Base-by-base conservation (phyloP, 2,329 filamentous ascomycete species). In the Clarireedia sp. region DNA sequence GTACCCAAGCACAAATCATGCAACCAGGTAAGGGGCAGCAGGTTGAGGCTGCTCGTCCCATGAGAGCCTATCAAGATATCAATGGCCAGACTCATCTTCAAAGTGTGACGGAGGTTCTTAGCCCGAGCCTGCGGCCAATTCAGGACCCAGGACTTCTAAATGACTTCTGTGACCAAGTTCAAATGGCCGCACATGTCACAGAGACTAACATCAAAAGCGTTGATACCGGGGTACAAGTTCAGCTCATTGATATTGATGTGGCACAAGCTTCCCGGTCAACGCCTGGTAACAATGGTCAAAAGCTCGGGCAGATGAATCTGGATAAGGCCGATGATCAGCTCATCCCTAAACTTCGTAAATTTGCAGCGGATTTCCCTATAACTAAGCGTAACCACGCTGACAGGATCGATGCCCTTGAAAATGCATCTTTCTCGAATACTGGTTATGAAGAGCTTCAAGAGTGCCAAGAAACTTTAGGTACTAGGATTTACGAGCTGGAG, bases 391-490 rank as follows among this genome's bases (percentile, higher is more conserved):
- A 67, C 17, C 80, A 90, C 57, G 81, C 82, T 38, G 75, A 79
- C 51, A 82, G 88, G 1, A 69, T 92, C 12, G 84, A 88, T 48
- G 73, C 75, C 54, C 74, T 91, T 5, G 88, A 92, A 69, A 87
- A 78, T 50, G 74, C 79, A 1, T 90, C 86, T 0, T 88, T 90
- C 64, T 81, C 82, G 23, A 76, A 80, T 44, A 75, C 78, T 17
- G 78, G 78, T n/a, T 78, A 86, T 48, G 86, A 90, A 21, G 84
- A 87, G 38, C 80, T 87, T 48, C 74, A 83, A 17, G 85, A 89
- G 19, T 82, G 79, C 53, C 78, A 87, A 62, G 86, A 90, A 36
- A 72, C 81, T 48, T 68, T 81, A 45, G 87, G 90, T 45, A 75
- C 83, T 8, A 80, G 86, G 21, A 74, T 90, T 7, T 78, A 82